A percentile compares a stretch with the other conserved stretches of the same genome.
phyloP scores from a whole-genome alignment of 495 filamentous ascomycete species.

The Viridothelium virens region DNA sequence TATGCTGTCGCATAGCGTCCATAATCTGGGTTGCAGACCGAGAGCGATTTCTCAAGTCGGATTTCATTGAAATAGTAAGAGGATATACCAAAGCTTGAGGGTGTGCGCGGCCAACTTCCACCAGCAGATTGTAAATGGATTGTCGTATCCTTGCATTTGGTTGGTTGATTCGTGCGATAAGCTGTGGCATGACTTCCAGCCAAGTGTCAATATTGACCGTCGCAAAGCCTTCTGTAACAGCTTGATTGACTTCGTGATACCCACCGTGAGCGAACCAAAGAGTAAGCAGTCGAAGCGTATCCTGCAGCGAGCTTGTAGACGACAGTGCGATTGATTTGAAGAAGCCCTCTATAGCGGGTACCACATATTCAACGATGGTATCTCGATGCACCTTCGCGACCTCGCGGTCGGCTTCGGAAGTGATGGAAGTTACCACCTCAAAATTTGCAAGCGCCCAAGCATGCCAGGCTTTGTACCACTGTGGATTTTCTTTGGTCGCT shows the following conservation, averaged over 20 bases:
- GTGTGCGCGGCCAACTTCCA: constrained; percentile 86
- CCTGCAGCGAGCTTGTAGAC: constrained; percentile 83
- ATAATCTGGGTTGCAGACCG: constrained; percentile 85
- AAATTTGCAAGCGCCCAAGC: constrained; percentile 99
- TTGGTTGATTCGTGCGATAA: constrained; percentile 96
- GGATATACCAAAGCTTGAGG: constrained; percentile 99
- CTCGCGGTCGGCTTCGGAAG: constrained; percentile 53
- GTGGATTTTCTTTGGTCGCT: constrained; percentile 82
- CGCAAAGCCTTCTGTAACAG: constrained; percentile 81
- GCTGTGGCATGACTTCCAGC: constrained; percentile 94
- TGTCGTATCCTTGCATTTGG: constrained; percentile 76
- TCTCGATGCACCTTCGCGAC: constrained; percentile 48
- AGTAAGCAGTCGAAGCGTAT: constrained; percentile 85
- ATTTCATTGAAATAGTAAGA: constrained; percentile 98
- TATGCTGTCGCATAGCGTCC: constrained; percentile 96
- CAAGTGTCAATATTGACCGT: constrained; percentile 94
- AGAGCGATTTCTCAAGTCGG: constrained; percentile 66
- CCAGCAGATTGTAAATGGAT: constrained; percentile 81
- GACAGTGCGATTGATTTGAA: constrained; percentile 92
- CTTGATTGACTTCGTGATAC: constrained; percentile 73
- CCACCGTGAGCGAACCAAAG: constrained; percentile 95
- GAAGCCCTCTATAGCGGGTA: constrained; percentile 90
- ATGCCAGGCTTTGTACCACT: constrained; percentile 99
- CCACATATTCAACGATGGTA: constrained; percentile 76
- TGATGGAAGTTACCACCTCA: constrained; percentile 81